These are phyloP conservation scores for Coemansia sp. DNA, from an alignment of 371 early-diverging fungal genomes.

Conservation along the genomic window DNA sequence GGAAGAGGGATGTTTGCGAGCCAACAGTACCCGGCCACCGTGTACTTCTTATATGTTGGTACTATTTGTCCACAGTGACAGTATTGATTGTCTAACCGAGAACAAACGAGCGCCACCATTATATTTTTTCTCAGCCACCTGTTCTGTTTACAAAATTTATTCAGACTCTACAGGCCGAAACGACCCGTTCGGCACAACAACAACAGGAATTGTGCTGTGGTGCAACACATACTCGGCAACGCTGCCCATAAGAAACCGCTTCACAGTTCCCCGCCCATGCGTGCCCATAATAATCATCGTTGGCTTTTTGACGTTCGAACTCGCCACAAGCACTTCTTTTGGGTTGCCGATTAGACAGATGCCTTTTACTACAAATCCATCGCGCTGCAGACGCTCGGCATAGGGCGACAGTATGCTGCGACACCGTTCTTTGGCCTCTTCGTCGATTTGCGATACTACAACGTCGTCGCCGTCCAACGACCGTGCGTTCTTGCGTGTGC, in stretches of 20 bases:
- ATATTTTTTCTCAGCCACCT: background rate
- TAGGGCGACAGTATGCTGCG: conserved; percentile 38
- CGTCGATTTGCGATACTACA: conserved; percentile 25
- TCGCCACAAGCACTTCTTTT: conserved; percentile 49
- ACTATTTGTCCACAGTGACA: background rate
- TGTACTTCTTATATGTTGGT: background rate
- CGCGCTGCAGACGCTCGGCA: conserved; percentile 42
- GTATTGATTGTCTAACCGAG: conserved; percentile 13
- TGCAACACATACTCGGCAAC: conserved; percentile 49
- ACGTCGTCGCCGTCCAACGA: conserved; percentile 3
- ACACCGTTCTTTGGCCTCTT: conserved; percentile 47
- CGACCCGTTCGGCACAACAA: conserved; percentile 43
- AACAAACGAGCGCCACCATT: background rate
- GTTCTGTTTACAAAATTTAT: background rate
- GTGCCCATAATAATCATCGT: conserved; percentile 6
- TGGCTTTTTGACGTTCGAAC: conserved; percentile 6
- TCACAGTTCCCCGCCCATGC: conserved; percentile 19
- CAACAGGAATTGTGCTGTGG: conserved; percentile 42
- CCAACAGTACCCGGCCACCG: background rate
- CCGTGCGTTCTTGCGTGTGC: background rate
- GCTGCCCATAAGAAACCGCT: conserved; percentile 26
- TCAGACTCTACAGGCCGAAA: conserved; percentile 20
- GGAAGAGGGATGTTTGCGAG: background rate
- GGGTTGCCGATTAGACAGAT: conserved; percentile 46
- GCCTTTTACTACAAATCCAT: conserved; percentile 50